Percentiles rank a stretch among this genome's conserved stretches.
Evolutionary conservation across 2,329 filamentous ascomycete species (phyloP).

Genomic region (Furcasterigmium sp.): DNA sequence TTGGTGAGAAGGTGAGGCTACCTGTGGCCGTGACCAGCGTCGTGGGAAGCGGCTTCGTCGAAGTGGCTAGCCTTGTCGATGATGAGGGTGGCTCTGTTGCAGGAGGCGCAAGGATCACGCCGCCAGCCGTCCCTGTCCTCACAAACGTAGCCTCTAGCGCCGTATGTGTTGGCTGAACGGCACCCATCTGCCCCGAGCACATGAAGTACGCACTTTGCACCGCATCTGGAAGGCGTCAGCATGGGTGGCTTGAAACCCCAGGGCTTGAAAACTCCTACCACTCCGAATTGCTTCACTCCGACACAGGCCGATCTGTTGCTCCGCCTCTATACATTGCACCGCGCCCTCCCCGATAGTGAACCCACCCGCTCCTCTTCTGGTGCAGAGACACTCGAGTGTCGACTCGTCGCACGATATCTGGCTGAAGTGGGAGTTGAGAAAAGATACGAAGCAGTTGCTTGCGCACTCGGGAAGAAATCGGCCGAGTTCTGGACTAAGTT

Average conservation of each 20-base stretch:
- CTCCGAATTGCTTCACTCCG: slow-evolving; percentile 30
- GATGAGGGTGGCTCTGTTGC: slow-evolving; percentile 2
- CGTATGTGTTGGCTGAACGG: slow-evolving; percentile 51
- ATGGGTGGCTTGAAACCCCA: background rate
- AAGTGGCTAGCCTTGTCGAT: slow-evolving; percentile 9
- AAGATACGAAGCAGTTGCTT: slow-evolving; percentile 54
- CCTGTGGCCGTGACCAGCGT: slow-evolving; percentile 6
- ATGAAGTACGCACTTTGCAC: slow-evolving; percentile 51
- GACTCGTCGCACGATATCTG: slow-evolving; percentile 40
- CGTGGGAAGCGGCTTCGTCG: slow-evolving; percentile 6
- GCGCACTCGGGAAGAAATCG: slow-evolving; percentile 54
- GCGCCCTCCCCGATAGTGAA: slow-evolving; percentile 70
- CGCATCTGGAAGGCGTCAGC: slow-evolving; percentile 21
- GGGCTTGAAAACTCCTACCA: slow-evolving; percentile 22
- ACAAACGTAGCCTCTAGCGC: slow-evolving; percentile 54
- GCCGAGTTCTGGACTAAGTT: slow-evolving; percentile 31
- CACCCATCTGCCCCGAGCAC: slow-evolving; percentile 45
- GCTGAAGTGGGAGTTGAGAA: slow-evolving; percentile 56
- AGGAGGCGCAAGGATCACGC: slow-evolving; percentile 21
- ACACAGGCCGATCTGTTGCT: slow-evolving; percentile 46
- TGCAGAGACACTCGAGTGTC: slow-evolving; percentile 60
- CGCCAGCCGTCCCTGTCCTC: slow-evolving; percentile 24
- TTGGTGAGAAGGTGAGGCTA: background rate
- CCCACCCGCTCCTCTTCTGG: slow-evolving; percentile 49
- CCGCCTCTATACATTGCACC: slow-evolving; percentile 59